Evolutionary conservation across 495 filamentous ascomycete genomes (phyloP), one percentile per base, ranked within the genome.

Genomic region (Trichoderma reesei): DNA sequence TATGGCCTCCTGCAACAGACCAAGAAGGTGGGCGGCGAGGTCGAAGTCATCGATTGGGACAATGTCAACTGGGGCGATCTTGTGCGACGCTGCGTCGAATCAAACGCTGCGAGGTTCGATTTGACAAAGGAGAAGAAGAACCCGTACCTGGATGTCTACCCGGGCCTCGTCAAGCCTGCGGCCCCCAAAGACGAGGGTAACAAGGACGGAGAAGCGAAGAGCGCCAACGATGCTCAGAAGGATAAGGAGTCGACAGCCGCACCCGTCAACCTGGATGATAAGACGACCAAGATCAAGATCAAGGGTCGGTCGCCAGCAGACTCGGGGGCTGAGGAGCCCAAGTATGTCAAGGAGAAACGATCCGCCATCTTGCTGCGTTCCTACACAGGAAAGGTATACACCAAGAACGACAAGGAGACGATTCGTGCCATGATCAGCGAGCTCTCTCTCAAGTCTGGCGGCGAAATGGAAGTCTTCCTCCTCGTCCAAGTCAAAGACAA

Each of bases 371-470:
- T 95, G 10, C 78, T 94, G 41, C 85, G 91, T 11, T 80, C 84
- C 0, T 88, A 85, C 76, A 82, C 86, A 38, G 83, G 79, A 26
- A 88, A 88, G 69, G 71, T 79, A 33, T 94, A 87, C 71, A 87
- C 81, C n/a, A 73, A 83, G 13, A 86, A 90, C 68, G 87, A 91
- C 67, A 82, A 85, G 65, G 80, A 86, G 67, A 82, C 84, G 13
- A 84, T 95, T 56, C 86, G 90, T 20, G 81, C 90, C 3, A 75
- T 93, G 61, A 82, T 94, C 66, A 85, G 83, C 20, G 91, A 94
- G 72, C 74, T 92, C 36, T 83, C 83, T 5, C 73, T 95, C 14
- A 79, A 84, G 59, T 86, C 87, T 8, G 90, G 91, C 3, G 89
- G 84, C 11, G 86, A 91, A 74, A 93, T 91, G 70, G 80, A 89